Evolutionary conservation across 345 rosid genomes (phyloP).

Genomic region (Capsella bursapastoris): DNA sequence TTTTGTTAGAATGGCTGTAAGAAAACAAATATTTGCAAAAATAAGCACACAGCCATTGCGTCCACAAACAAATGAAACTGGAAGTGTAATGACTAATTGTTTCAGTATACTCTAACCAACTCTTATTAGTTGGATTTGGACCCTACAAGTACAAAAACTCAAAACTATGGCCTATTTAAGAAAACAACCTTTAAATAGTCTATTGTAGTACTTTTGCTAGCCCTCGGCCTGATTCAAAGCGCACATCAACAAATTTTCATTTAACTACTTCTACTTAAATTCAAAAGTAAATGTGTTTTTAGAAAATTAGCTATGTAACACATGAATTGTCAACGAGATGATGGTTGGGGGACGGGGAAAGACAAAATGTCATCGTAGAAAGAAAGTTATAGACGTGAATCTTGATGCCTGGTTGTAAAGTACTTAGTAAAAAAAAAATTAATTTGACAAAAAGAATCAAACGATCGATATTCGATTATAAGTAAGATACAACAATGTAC

Average conservation of each 20-base stretch:
- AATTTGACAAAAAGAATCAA: not conserved
- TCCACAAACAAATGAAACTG: too few relatives aligned
- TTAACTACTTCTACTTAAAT: not conserved
- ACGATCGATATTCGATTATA: not conserved
- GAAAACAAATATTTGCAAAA: not conserved
- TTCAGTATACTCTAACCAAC: too few relatives aligned
- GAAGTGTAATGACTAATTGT: too few relatives aligned
- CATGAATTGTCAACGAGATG: not conserved
- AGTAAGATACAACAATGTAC: not conserved
- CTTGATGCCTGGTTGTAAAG: constrained; percentile 12
- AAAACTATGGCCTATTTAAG: not conserved
- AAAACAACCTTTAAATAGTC: not conserved
- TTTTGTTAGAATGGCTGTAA: not conserved
- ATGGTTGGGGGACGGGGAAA: not conserved
- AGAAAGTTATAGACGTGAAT: not conserved
- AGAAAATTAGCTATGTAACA: not conserved
- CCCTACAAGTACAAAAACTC: not conserved
- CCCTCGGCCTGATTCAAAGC: not conserved
- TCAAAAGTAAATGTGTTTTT: not conserved
- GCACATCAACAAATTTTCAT: not conserved
- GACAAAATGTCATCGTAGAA: not conserved
- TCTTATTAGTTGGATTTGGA: too few relatives aligned
- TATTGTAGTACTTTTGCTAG: not conserved
- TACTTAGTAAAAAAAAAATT: too few relatives aligned
- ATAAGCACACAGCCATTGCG: too few relatives aligned